These are phyloP conservation scores for Uronychia binucleata DNA, from an alignment of 73 alveolate genomes.

Conservation along the genomic window DNA sequence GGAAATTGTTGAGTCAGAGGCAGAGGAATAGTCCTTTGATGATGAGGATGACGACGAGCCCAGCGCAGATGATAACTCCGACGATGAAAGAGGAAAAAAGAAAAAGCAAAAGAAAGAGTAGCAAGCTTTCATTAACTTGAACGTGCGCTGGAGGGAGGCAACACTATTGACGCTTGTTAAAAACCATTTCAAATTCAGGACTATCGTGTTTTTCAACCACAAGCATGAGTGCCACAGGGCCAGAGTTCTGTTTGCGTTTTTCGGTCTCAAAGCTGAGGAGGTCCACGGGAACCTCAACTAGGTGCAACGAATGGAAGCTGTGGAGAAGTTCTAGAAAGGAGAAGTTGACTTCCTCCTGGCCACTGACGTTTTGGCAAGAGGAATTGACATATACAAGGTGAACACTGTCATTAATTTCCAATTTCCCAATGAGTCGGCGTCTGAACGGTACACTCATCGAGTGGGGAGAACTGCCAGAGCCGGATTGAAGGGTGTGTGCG, in stretches of 20 bases:
- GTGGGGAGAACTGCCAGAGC: constrained; percentile 99
- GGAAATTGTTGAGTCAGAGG: neutral
- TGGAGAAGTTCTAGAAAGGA: constrained; percentile 93
- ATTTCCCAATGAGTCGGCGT: constrained; percentile 89
- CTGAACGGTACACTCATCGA: constrained; percentile 96
- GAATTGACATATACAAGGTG: constrained; percentile 95
- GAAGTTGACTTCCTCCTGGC: constrained; percentile 90
- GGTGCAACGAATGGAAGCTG: constrained; percentile 81
- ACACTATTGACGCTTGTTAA: constrained; percentile 57
- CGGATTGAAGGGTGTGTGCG: constrained; percentile 93
- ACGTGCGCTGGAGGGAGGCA: constrained; percentile 69
- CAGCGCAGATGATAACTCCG: neutral
- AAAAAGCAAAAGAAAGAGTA: neutral
- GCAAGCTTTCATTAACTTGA: constrained; percentile 46
- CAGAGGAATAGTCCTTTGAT: neutral
- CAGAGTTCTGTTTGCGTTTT: constrained; percentile 70
- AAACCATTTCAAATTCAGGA: constrained; percentile 69
- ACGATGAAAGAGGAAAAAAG: neutral
- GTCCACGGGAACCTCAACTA: constrained; percentile 93
- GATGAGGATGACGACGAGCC: neutral
- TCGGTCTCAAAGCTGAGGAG: constrained; percentile 89
- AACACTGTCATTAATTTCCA: constrained; percentile 95
- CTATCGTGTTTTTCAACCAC: constrained; percentile 92
- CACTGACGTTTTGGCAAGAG: constrained; percentile 99
- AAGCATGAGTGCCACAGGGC: constrained; percentile 92